Evolutionary conservation across 805 yeast genomes (phyloP).

Genomic region (Starmerella asiatica): DNA sequence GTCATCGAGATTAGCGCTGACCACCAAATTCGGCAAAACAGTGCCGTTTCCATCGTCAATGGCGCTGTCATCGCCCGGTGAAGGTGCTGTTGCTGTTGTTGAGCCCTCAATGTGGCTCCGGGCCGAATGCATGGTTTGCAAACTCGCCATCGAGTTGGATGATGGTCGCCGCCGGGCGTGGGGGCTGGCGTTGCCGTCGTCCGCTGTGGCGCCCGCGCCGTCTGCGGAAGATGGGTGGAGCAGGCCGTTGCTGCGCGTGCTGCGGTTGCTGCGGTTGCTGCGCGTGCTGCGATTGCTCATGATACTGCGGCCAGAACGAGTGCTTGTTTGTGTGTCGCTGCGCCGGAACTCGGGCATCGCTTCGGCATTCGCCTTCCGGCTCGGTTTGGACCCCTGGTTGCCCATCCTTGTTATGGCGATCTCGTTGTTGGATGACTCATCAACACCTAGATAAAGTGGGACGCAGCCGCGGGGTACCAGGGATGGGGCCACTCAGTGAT

Average conservation of each 20-base stretch:
- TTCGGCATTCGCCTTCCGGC: slow-evolving; percentile 17
- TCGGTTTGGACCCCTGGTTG: slow-evolving; percentile 26
- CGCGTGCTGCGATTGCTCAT: slow-evolving; percentile 15
- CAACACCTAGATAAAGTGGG: too few relatives aligned
- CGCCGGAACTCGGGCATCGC: slow-evolving; percentile 25
- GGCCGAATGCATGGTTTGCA: slow-evolving; percentile 19
- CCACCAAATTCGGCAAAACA: neutral
- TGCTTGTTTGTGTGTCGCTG: slow-evolving; percentile 31
- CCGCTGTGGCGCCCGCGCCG: neutral
- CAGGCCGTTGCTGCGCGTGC: neutral
- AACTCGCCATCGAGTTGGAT: slow-evolving; percentile 13
- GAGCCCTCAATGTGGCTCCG: slow-evolving; percentile 5
- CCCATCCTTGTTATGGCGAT: slow-evolving; percentile 26
- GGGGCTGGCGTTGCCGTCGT: neutral
- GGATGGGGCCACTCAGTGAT: too few relatives aligned
- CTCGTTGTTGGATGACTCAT: neutral
- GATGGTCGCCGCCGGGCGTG: slow-evolving; percentile 9
- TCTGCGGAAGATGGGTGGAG: neutral
- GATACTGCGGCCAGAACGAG: slow-evolving; percentile 18
- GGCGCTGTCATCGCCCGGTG: neutral
- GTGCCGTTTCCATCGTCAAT: neutral
- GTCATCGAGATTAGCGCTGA: neutral
- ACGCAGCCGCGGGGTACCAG: too few relatives aligned
- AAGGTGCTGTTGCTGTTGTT: neutral
- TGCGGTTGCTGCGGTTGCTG: slow-evolving; percentile 5